phyloP scores from a whole-genome alignment of 2,329 filamentous ascomycete species.

The Thielaviopsis euricoi region DNA sequence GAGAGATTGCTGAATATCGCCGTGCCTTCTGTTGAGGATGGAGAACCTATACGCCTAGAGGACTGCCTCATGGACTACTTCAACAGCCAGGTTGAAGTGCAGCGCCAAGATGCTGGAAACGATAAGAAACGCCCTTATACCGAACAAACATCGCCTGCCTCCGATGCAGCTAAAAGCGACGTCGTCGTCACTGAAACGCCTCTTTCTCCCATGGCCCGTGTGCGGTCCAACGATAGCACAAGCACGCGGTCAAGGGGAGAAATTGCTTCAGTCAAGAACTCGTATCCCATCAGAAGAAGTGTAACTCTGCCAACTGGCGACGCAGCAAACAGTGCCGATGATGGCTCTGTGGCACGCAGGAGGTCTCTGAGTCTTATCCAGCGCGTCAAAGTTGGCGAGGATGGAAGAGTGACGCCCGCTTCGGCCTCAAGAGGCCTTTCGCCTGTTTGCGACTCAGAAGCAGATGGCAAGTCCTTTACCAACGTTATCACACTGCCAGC shows the following conservation, averaged over 20 bases:
- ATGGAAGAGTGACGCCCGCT: slow-evolving; percentile 15
- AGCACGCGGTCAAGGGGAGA: neutral
- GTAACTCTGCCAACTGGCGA: neutral
- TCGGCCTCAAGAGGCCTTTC: slow-evolving; percentile 23
- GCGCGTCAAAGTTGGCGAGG: slow-evolving; percentile 36
- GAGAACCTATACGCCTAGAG: slow-evolving; percentile 61
- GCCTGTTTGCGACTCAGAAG: slow-evolving; percentile 11
- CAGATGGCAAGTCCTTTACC: slow-evolving; percentile 31
- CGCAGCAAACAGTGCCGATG: neutral
- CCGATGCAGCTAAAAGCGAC: neutral
- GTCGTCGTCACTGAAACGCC: neutral
- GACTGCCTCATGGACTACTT: slow-evolving; percentile 90
- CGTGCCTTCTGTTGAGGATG: slow-evolving; percentile 60
- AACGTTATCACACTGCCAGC: slow-evolving; percentile 91
- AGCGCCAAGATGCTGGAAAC: neutral
- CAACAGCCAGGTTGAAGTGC: slow-evolving; percentile 83
- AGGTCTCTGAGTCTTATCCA: slow-evolving; percentile 45
- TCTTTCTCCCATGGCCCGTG: neutral
- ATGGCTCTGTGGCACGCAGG: neutral
- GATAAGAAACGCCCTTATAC: neutral
- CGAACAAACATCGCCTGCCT: neutral
- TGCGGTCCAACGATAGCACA: neutral
- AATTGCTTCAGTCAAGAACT: too few species aligned
- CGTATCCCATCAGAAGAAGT: neutral
- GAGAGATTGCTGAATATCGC: slow-evolving; percentile 82